Evolutionary conservation across 108 stramenopile species (phyloP).

Genomic region (Pseudonitzschia multiseries): DNA sequence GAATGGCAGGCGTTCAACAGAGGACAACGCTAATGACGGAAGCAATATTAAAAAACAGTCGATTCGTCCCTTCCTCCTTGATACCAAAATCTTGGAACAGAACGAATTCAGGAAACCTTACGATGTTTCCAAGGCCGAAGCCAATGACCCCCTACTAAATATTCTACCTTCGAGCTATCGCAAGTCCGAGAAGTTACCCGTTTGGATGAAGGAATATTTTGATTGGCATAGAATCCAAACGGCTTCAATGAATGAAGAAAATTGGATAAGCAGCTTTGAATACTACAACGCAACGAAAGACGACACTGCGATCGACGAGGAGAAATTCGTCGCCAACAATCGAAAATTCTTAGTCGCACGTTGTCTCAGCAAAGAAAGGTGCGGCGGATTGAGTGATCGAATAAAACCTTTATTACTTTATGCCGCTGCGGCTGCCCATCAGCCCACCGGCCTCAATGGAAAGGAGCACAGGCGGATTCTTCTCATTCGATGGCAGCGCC

Average conservation of each 20-base stretch:
- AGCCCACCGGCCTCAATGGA: neutral
- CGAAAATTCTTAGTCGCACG: conserved; percentile 19
- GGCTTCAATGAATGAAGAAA: neutral
- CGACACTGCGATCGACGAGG: neutral
- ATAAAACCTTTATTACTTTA: conserved; percentile 29
- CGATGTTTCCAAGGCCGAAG: too few relatives aligned
- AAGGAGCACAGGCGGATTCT: conserved; percentile 27
- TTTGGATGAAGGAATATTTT: conserved; percentile 38
- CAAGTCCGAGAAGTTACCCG: conserved; percentile 19
- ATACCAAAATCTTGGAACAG: too few relatives aligned
- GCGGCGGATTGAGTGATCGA: conserved; percentile 40
- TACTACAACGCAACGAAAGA: neutral
- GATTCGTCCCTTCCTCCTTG: too few relatives aligned
- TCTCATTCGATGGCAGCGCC: conserved; percentile 42
- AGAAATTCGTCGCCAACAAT: neutral
- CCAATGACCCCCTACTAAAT: neutral
- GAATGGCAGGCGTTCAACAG: too few relatives aligned
- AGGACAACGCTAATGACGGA: too few relatives aligned
- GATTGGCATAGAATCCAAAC: conserved; percentile 6
- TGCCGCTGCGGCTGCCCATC: conserved; percentile 20
- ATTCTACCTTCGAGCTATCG: conserved; percentile 1
- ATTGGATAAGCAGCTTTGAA: neutral
- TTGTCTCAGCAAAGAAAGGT: conserved; percentile 20
- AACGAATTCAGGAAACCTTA: too few relatives aligned
- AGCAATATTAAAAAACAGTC: too few relatives aligned